phyloP scores from a whole-genome alignment of 2,329 filamentous ascomycete species.

The Cercospora sesami region DNA sequence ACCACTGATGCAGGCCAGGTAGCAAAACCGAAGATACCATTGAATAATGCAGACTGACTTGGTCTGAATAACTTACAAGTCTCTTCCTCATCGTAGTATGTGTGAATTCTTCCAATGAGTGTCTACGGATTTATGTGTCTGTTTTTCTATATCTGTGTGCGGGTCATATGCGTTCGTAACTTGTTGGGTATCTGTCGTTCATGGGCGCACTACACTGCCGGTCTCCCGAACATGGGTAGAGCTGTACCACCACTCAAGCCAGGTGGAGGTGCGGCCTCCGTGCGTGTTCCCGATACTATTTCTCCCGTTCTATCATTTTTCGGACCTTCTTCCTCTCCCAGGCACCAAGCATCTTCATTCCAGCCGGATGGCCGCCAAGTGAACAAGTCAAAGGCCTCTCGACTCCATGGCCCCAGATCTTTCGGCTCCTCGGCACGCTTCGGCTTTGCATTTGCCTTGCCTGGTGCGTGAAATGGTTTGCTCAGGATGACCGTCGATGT shows the following conservation, averaged over 20 bases:
- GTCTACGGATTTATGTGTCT: neutral
- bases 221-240: conserved; percentile 7
- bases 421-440: conserved; percentile 40
- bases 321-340: conserved; percentile 10
- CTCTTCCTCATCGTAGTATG: neutral
- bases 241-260: conserved; percentile 23
- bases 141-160: neutral
- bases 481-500: conserved; percentile 34
- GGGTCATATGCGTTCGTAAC: neutral
- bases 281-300: neutral
- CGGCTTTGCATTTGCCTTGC: conserved; percentile 22
- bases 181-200: neutral
- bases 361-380: conserved; percentile 57
- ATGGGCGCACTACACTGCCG: neutral
- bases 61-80: neutral
- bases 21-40: neutral
- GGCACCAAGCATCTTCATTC: conserved; percentile 37
- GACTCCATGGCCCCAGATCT: conserved; percentile 67
- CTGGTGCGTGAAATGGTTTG: conserved; percentile 36
- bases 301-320: neutral
- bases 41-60: neutral
- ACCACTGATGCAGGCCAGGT: neutral
- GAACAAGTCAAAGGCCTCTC: conserved; percentile 67
- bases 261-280: conserved; percentile 2
- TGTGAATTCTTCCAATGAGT: neutral